Conservation (phyloP, 2,329 filamentous ascomycete genomes). For the Colletotrichum sidae region DNA sequence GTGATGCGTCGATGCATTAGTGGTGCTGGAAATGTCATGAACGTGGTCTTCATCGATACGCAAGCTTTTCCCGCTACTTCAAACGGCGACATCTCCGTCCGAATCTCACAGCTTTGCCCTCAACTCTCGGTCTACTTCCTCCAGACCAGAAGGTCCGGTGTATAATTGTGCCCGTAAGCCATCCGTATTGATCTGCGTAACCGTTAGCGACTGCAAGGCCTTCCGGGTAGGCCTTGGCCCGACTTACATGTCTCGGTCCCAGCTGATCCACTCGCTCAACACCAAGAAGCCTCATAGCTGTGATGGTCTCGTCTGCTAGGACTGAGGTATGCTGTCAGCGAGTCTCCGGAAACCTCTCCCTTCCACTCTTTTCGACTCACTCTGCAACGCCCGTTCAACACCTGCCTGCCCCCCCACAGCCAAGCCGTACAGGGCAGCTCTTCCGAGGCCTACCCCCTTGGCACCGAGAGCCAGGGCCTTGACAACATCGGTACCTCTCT, state of each 20-base stretch:
- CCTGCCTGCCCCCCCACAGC: constrained; percentile 64
- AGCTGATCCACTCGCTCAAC: constrained; percentile 41
- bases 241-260: constrained; percentile 41
- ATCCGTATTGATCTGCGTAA: constrained; percentile 35
- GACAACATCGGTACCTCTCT: constrained; percentile 64
- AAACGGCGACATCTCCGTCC: too few relatives aligned
- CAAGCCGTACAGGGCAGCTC: constrained; percentile 64
- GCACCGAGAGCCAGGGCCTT: constrained; percentile 66
- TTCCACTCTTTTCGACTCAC: constrained; percentile 51
- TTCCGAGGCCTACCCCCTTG: constrained; percentile 64
- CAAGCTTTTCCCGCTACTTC: too few relatives aligned
- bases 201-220: not conserved
- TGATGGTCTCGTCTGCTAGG: constrained; percentile 42
- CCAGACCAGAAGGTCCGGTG: constrained; percentile 39
- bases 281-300: constrained; percentile 43
- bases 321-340: constrained; percentile 35
- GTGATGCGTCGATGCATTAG: too few relatives aligned
- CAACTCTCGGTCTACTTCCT: constrained; percentile 37
- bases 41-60: too few relatives aligned
- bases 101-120: constrained; percentile 4
- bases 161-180: constrained; percentile 37
- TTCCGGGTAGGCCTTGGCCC: not conserved
- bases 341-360: not conserved
- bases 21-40: too few relatives aligned
- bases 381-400: constrained; percentile 64